These are phyloP conservation scores for Effrenium voratum DNA, from an alignment of 73 alveolate genomes.

Conservation along the genomic window DNA sequence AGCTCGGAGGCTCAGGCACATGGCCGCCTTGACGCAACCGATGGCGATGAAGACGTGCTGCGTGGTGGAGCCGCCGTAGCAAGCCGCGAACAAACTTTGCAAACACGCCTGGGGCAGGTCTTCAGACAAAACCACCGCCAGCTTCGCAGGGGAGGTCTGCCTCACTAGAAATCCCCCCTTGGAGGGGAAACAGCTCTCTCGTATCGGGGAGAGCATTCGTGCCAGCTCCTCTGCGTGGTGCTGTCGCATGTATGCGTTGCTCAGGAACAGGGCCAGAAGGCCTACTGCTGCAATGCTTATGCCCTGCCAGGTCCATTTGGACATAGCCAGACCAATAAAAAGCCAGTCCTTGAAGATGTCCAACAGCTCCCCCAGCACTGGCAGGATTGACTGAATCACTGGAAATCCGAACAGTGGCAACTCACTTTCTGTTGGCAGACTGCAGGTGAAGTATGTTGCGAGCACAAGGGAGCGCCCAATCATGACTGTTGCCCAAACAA, in stretches of 20 bases:
- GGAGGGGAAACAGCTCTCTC: not conserved
- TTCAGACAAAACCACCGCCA: slow-evolving; percentile 37
- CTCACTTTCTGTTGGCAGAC: too few species aligned
- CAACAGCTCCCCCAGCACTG: slow-evolving; percentile 66
- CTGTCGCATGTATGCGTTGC: not conserved
- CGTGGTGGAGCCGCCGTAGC: slow-evolving; percentile 57
- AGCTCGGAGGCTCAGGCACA: slow-evolving; percentile 44
- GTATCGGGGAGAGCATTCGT: not conserved
- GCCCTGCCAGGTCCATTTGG: not conserved
- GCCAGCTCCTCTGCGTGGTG: slow-evolving; percentile 21
- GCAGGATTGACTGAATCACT: slow-evolving; percentile 27
- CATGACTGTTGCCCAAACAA: not conserved
- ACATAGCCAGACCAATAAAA: slow-evolving; percentile 38
- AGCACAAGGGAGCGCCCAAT: not conserved
- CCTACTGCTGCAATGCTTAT: not conserved
- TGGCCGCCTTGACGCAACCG: not conserved
- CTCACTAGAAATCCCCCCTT: not conserved
- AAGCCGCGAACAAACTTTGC: not conserved
- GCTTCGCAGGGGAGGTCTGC: slow-evolving; percentile 46
- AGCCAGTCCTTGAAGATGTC: slow-evolving; percentile 86
- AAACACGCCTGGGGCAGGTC: slow-evolving; percentile 76
- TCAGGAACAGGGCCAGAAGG: not conserved
- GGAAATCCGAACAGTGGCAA: too few species aligned
- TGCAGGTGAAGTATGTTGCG: not conserved
- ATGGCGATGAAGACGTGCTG: slow-evolving; percentile 35